Percentiles rank a stretch among this genome's conserved stretches.
These are phyloP conservation scores for Cyanidiococcus yangmingshanensis DNA, from an alignment of 23 red algal genomes.

Conservation along the genomic window DNA sequence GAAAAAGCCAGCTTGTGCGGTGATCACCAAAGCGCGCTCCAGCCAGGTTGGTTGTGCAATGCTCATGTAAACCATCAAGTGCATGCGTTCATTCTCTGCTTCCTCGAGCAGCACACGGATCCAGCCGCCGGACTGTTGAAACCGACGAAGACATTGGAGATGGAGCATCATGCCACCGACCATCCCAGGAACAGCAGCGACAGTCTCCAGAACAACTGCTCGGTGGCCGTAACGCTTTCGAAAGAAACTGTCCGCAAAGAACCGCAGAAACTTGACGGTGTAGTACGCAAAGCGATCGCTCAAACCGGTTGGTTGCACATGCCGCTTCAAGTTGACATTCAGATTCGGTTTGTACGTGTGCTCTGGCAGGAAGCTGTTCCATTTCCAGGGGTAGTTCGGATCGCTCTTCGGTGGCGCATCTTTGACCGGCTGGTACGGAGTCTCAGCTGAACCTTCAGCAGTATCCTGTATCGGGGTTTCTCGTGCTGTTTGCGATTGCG, in stretches of 20 bases:
- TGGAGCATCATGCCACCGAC: slow-evolving; percentile 67
- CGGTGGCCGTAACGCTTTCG: slow-evolving; percentile 80
- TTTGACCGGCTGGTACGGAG: slow-evolving; percentile 21
- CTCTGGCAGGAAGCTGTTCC: slow-evolving; percentile 28
- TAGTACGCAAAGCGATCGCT: slow-evolving; percentile 52
- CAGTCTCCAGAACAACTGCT: slow-evolving; percentile 88
- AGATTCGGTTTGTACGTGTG: slow-evolving; percentile 31
- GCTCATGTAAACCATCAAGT: slow-evolving; percentile 78
- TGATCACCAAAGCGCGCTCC: slow-evolving; percentile 65
- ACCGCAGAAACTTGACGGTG: slow-evolving; percentile 61
- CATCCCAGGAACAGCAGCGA: slow-evolving; percentile 89
- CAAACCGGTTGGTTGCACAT: slow-evolving; percentile 50
- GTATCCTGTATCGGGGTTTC: not conserved
- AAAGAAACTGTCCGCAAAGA: slow-evolving; percentile 81
- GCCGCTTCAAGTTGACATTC: slow-evolving; percentile 17
- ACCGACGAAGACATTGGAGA: slow-evolving; percentile 61
- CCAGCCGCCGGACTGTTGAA: slow-evolving; percentile 58
- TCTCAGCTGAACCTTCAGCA: not conserved
- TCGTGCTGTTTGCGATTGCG: not conserved
- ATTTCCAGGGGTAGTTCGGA: slow-evolving; percentile 29
- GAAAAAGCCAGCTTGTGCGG: slow-evolving; percentile 72
- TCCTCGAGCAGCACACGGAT: slow-evolving; percentile 79
- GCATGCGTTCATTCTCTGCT: slow-evolving; percentile 95
- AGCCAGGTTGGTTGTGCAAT: slow-evolving; percentile 54
- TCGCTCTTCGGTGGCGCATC: slow-evolving; percentile 22